Evolutionary conservation across 2,329 filamentous ascomycete genomes (phyloP), one percentile per base, ranked within the genome.

Genomic region (Penicillium vulpinum): DNA sequence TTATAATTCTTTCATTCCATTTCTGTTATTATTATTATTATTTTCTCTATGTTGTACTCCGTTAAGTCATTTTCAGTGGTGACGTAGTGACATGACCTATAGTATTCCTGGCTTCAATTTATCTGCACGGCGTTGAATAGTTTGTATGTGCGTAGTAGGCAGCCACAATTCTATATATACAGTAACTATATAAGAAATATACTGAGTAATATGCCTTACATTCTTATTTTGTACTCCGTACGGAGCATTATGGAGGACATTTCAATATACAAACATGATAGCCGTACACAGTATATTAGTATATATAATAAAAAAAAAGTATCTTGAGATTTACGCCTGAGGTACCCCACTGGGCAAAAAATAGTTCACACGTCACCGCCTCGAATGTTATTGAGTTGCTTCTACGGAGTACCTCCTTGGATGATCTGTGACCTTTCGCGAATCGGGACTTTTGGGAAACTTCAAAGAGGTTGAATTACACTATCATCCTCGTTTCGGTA

Each of bases 301-400:
- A n/a, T n/a, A n/a, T n/a, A n/a, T n/a, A n/a, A n/a, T n/a, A 29
- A 15, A 36, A 7, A 24, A 47, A 28, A 41, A n/a, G 4, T 13
- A 15, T 5, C 16, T 26, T 4, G 18, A 28, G 29, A 29, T 18
- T 4, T 5, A 43, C 15, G 24, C 43, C 29, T 36, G 9, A 47
- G 29, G 21, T n/a, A 35, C 44, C 45, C 52, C 52, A 41, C 35
- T 9, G 36, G 52, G 52, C 45, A 55, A 55, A 55, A 56, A 56
- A 51, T 56, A 56, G 39, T 51, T 39, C 53, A 26, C 48, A 43
- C 53, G 53, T 56, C 53, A 56, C 53, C 53, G 53, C 53, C 53
- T 56, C 53, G 21, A 41, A 28, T 53, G 26, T 40, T 49, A 18
- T 41, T 33, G 43, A 55, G 22, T 7, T 51, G n/a, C 21, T 24